A percentile compares a stretch with the other conserved stretches of the same genome.
phyloP scores from a whole-genome alignment of 192 early-diverging fungal species.

The Linnemannia elongata region DNA sequence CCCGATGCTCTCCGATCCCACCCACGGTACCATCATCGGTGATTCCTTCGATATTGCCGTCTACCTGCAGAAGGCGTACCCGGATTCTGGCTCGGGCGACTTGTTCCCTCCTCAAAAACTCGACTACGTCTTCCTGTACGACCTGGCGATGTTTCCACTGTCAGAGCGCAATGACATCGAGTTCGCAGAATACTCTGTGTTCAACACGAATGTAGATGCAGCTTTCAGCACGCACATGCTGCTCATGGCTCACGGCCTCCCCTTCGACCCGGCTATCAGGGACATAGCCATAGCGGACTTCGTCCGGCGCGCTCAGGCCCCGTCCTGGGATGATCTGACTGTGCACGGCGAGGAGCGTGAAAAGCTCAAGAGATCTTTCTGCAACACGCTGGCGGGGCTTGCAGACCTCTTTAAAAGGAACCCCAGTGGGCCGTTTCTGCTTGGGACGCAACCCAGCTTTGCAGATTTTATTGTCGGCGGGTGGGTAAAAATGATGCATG shows the following conservation, averaged over 20 bases:
- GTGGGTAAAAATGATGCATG: constrained; percentile 43
- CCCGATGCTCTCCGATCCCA: constrained; percentile 43
- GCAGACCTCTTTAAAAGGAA: constrained; percentile 40
- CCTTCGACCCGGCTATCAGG: constrained; percentile 32
- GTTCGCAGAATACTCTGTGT: constrained; percentile 24
- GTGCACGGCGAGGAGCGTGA: constrained; percentile 40
- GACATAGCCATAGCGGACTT: constrained; percentile 33
- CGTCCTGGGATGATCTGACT: constrained; percentile 40
- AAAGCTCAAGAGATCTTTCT: constrained; percentile 37
- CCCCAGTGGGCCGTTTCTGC: constrained; percentile 45
- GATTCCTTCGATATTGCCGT: constrained; percentile 55
- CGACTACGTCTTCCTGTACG: constrained; percentile 47
- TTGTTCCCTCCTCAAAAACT: constrained; percentile 55
- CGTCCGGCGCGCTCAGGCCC: constrained; percentile 35
- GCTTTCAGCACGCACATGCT: constrained; percentile 30
- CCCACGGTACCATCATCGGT: constrained; percentile 27
- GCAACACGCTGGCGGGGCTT: constrained; percentile 42
- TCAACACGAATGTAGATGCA: constrained; percentile 45
- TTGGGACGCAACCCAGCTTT: constrained; percentile 45
- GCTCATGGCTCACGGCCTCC: constrained; percentile 40
- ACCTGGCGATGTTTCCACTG: constrained; percentile 30
- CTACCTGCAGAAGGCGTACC: constrained; percentile 47
- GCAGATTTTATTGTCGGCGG: constrained; percentile 54
- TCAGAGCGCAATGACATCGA: constrained; percentile 41
- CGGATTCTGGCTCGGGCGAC: constrained; percentile 40